phyloP scores from a whole-genome alignment of 306 rosid species.

The Cotoneaster glaucophyllus region DNA sequence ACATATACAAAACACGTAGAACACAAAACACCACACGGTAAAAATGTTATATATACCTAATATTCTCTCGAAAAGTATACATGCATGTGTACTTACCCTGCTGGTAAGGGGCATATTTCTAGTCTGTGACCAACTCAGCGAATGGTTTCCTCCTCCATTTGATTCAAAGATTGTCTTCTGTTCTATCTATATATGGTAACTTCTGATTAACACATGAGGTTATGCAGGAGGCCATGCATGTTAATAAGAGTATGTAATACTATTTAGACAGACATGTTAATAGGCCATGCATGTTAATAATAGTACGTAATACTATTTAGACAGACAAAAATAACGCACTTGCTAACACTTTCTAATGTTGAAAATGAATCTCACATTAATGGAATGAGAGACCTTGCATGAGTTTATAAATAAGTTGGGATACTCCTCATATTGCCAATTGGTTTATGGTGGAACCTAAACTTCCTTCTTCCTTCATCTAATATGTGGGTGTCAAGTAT shows the following conservation, averaged over 20 bases:
- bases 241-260: neutral
- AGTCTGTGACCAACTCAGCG: slow-evolving; percentile 17
- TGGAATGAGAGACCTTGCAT: no score
- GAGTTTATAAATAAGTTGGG: no score
- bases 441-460: no score
- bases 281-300: neutral
- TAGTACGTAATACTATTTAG: neutral
- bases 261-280: no score
- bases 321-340: no score
- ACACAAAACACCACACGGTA: neutral
- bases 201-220: neutral
- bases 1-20: no score
- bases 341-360: neutral
- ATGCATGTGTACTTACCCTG: neutral
- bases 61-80: neutral
- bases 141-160: slow-evolving; percentile 8
- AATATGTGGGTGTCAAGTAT: no score
- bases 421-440: no score
- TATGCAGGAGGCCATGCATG: neutral
- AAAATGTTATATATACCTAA: neutral
- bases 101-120: slow-evolving; percentile 18
- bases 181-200: slow-evolving; percentile 2
- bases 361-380: no score
- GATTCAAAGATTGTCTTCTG: slow-evolving; percentile 14
- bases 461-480: no score